These are phyloP conservation scores for Cryoendolithus antarcticus DNA, from an alignment of 2,329 filamentous ascomycete species.

Conservation along the genomic window DNA sequence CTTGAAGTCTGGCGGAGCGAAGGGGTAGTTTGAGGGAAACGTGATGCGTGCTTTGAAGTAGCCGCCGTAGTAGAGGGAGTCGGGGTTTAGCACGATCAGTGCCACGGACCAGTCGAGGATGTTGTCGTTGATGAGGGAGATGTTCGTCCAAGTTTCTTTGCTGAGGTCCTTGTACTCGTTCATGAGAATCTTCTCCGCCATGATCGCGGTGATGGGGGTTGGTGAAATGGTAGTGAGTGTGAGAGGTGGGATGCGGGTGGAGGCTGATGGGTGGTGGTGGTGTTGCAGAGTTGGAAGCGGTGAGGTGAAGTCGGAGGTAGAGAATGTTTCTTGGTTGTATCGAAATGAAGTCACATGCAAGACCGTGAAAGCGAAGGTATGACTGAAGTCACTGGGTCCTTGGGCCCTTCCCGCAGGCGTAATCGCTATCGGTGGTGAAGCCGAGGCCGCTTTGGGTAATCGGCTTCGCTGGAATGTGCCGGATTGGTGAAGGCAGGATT, in stretches of 20 bases:
- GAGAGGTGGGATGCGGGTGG: neutral
- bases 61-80: constrained; percentile 82
- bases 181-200: constrained; percentile 73
- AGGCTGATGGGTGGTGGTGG: neutral
- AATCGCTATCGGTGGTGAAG: too few species aligned
- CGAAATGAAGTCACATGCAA: too few species aligned
- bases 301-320: neutral
- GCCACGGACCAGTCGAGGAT: constrained; percentile 80
- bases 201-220: constrained; percentile 9
- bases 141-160: constrained; percentile 88
- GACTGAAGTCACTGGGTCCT: too few species aligned
- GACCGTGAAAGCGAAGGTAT: too few species aligned
- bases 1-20: constrained; percentile 76
- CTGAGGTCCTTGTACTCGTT: constrained; percentile 70
- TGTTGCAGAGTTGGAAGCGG: neutral
- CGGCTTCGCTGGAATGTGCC: too few species aligned
- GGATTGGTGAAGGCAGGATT: too few species aligned
- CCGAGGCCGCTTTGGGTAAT: too few species aligned
- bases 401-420: too few species aligned
- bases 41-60: constrained; percentile 88
- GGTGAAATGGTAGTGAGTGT: neutral
- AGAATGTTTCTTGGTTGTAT: too few species aligned
- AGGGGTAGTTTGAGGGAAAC: constrained; percentile 83
- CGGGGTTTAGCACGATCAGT: constrained; percentile 83
- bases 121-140: constrained; percentile 73